Conservation (phyloP, 495 filamentous ascomycete genomes). For the Oleoguttula mirabilis region DNA sequence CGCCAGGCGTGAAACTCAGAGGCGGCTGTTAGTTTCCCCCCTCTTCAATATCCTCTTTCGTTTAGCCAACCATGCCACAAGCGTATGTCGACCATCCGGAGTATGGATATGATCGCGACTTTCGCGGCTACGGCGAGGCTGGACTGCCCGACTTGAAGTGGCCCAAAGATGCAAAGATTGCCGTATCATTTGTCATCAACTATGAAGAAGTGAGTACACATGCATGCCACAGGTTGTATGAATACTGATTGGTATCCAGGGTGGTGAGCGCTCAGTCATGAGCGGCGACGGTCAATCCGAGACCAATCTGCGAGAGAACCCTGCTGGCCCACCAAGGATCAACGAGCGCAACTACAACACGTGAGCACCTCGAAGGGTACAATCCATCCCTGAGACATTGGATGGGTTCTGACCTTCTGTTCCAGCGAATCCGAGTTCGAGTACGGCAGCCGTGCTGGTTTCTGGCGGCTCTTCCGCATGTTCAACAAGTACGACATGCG, state of each 20-base stretch:
- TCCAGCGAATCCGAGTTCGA: slow-evolving; percentile 34
- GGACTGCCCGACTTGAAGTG: slow-evolving; percentile 27
- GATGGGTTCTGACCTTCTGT: too few species aligned
- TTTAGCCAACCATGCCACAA: too few species aligned
- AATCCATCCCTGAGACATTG: too few species aligned
- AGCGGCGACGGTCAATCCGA: slow-evolving; percentile 29
- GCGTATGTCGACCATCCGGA: slow-evolving; percentile 7
- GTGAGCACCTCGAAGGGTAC: too few species aligned
- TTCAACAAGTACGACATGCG: slow-evolving; percentile 32
- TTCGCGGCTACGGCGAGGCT: slow-evolving; percentile 28
- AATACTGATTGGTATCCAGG: slow-evolving; percentile 1
- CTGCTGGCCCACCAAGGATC: slow-evolving; percentile 22
- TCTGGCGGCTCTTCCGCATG: slow-evolving; percentile 31
- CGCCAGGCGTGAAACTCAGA: too few species aligned
- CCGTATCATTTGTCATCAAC: slow-evolving; percentile 35
- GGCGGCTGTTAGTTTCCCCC: too few species aligned
- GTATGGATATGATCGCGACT: slow-evolving; percentile 20
- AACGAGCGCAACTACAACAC: slow-evolving; percentile 29
- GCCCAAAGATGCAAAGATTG: slow-evolving; percentile 32
- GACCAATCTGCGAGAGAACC: slow-evolving; percentile 28
- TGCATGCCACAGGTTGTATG: neutral
- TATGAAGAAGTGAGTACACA: slow-evolving; percentile 29
- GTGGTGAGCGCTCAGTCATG: slow-evolving; percentile 27
- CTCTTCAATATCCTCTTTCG: too few species aligned
- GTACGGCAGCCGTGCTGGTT: slow-evolving; percentile 29